Base-by-base conservation (phyloP, 1,139 yeast genomes). In the Yamadazyma dendronema region DNA sequence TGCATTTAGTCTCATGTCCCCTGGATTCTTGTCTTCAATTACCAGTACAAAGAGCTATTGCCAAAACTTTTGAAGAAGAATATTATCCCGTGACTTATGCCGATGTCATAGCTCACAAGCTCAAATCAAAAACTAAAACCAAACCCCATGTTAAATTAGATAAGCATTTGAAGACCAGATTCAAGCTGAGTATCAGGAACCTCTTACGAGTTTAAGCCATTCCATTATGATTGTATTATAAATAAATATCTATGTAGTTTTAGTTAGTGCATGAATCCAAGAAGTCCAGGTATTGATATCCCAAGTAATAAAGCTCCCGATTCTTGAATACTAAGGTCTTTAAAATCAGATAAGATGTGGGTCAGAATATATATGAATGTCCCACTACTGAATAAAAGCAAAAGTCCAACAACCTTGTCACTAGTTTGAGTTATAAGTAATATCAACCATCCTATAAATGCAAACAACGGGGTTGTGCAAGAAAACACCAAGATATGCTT, bases 361-460 rank as follows among this genome's bases (percentile, higher is more conserved):
- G 77, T 67, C 11, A 87, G 84, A 24, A 84, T 86, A 49, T 74
- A 84, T 23, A 84, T 56, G 51, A 84, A 84, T 0, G 88, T 81
- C 4, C 95, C 95, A 4, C 84, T 86, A 40, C 84, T 76, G 46
- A 81, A 79, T 11, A 83, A 56, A 35, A 81, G 59, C 25, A 80
- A 54, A 2, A 69, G 45, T 1, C 81, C 84, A n/a, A 81, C 61
- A 44, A 70, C 61, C 49, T 70, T 63, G 31, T 63, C 61, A 35
- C 54, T 49, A 7, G 51, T 35, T 40, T 55, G 50, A 11, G 71
- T 45, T 10, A 70, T 17, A 22, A 50, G 44, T 27, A 77, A 58
- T 3, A 74, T 37, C 7, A 59, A 33, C 53, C 67, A 78, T 0
- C 83, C 72, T 3, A 65, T 32, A 6, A 79, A 41, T 1, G 86